Percentiles rank a stretch among this genome's conserved stretches.
Conservation (phyloP, 2,329 filamentous ascomycete species). For the Stagonosporopsis tanaceti region DNA sequence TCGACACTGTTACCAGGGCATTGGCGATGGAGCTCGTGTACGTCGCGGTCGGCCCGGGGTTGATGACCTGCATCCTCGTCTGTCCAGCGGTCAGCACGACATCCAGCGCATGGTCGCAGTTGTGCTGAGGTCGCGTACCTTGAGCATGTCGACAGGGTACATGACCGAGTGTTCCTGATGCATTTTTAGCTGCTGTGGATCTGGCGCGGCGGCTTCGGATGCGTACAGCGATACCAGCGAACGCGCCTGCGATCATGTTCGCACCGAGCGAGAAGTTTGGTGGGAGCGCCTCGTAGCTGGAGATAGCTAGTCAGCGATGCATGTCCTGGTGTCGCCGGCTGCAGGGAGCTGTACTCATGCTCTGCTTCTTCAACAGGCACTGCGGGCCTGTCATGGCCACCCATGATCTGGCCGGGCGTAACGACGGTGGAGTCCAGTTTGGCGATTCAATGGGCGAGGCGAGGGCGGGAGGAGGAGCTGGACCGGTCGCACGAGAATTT, state of each 20-base stretch:
- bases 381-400: constrained; percentile 50
- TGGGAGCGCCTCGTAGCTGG: constrained; percentile 88
- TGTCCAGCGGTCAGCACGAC: constrained; percentile 52
- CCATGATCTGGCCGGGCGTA: constrained; percentile 50
- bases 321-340: constrained; percentile 6
- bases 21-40: constrained; percentile 86
- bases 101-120: neutral
- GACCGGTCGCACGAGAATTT: constrained; percentile 11
- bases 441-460: constrained; percentile 28
- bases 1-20: constrained; percentile 90
- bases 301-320: constrained; percentile 31
- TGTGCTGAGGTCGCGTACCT: constrained; percentile 67
- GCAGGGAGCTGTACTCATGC: constrained; percentile 48
- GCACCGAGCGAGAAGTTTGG: constrained; percentile 92
- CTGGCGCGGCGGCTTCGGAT: constrained; percentile 21
- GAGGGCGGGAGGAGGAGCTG: constrained; percentile 11
- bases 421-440: constrained; percentile 49
- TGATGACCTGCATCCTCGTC: constrained; percentile 98
- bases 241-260: constrained; percentile 96
- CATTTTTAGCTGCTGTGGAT: constrained; percentile 33
- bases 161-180: constrained; percentile 94
- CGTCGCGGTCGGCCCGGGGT: constrained; percentile 78
- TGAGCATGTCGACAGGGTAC: constrained; percentile 98
- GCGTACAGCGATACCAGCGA: constrained; percentile 91
- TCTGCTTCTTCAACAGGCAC: constrained; percentile 48